A percentile compares a stretch with the other conserved stretches of the same genome.
phyloP scores from a whole-genome alignment of 345 rosid genomes.

The Salix koriyanagi region DNA sequence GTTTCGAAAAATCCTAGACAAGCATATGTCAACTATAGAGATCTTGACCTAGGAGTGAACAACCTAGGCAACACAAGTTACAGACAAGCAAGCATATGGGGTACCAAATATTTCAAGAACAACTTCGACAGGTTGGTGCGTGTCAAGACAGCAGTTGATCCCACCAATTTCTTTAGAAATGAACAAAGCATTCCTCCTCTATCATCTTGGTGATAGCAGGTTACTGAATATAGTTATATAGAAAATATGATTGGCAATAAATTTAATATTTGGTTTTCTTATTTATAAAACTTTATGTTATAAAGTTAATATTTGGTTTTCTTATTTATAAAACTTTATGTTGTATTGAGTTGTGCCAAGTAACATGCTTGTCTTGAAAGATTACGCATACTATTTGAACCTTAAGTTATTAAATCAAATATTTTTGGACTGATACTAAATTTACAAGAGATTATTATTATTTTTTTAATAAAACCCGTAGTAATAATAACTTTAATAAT shows the following conservation, averaged over 20 bases:
- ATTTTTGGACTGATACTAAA: too few species aligned
- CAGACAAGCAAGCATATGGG: not conserved
- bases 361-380: too few species aligned
- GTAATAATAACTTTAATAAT: too few species aligned
- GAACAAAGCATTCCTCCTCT: conserved; percentile 14
- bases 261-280: not conserved
- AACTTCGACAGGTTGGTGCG: conserved; percentile 4
- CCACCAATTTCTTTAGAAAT: conserved; percentile 10
- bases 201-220: not conserved
- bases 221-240: too few species aligned
- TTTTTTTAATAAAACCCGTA: too few species aligned
- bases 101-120: not conserved
- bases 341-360: not conserved
- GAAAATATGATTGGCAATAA: not conserved
- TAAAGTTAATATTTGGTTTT: not conserved
- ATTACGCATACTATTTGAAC: too few species aligned
- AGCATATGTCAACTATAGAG: conserved; percentile 5
- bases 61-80: conserved; percentile 6
- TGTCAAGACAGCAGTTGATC: conserved; percentile 10
- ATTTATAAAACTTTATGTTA: too few species aligned
- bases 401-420: too few species aligned
- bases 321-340: too few species aligned
- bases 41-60: conserved; percentile 1
- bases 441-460: too few species aligned
- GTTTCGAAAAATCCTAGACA: not conserved